A percentile compares a stretch with the other conserved stretches of the same genome.
phyloP scores from a whole-genome alignment of 2,329 filamentous ascomycete genomes.

The Fusarium verticillioides region DNA sequence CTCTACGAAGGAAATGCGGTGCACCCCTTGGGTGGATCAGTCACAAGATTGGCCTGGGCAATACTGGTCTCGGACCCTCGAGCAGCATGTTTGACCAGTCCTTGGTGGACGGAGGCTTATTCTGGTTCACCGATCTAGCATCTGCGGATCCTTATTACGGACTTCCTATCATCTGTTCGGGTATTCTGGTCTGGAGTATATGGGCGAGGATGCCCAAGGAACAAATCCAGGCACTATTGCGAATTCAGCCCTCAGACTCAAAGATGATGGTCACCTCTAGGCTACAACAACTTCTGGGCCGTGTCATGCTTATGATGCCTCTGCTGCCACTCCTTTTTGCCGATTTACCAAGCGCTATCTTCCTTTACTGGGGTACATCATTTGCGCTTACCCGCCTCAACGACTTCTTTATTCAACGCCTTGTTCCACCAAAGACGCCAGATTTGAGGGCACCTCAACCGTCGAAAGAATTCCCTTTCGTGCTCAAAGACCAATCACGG shows the following conservation, averaged over 20 bases:
- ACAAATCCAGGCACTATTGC: slow-evolving; percentile 44
- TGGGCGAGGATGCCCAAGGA: slow-evolving; percentile 47
- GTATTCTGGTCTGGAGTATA: slow-evolving; percentile 44
- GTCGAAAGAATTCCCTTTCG: slow-evolving; percentile 33
- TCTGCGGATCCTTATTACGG: slow-evolving; percentile 62
- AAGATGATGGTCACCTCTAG: slow-evolving; percentile 36
- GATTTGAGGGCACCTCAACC: slow-evolving; percentile 29
- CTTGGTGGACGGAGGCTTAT: slow-evolving; percentile 60
- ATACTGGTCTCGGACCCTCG: slow-evolving; percentile 40
- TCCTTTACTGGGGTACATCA: slow-evolving; percentile 55
- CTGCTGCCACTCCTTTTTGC: slow-evolving; percentile 49
- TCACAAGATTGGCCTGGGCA: slow-evolving; percentile 46
- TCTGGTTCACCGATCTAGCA: slow-evolving; percentile 68
- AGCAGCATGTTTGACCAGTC: slow-evolving; percentile 50
- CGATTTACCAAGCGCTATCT: slow-evolving; percentile 54
- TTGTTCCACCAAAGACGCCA: slow-evolving; percentile 30
- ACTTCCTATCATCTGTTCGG: slow-evolving; percentile 55
- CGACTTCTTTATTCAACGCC: slow-evolving; percentile 43
- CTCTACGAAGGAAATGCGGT: slow-evolving; percentile 58
- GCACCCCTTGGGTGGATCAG: slow-evolving; percentile 48
- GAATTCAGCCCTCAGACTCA: slow-evolving; percentile 20
- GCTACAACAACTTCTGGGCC: slow-evolving; percentile 44
- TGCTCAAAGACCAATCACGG: slow-evolving; percentile 21
- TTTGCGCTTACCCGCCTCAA: slow-evolving; percentile 52
- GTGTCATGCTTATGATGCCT: slow-evolving; percentile 49